Conservation (phyloP, 2,329 filamentous ascomycete genomes). For the Pleomassaria siparia region DNA sequence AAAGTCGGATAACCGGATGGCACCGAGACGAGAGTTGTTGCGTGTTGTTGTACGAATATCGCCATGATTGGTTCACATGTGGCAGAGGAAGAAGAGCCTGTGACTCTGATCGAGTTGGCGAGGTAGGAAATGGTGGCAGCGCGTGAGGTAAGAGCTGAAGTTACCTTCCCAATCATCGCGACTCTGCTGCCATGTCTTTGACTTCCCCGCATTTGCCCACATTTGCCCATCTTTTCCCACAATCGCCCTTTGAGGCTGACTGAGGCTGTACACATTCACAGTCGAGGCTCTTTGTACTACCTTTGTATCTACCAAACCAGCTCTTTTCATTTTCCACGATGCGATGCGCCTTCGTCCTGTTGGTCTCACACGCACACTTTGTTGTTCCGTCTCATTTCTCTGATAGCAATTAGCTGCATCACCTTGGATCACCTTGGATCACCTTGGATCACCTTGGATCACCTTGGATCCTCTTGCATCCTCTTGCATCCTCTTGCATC, state of each 20-base stretch:
- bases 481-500: conserved; percentile 2
- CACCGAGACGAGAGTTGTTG: too few relatives aligned
- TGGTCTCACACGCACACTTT: too few relatives aligned
- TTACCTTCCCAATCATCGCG: not conserved
- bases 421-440: too few relatives aligned
- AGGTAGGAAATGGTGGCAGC: not conserved
- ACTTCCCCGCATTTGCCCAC: not conserved
- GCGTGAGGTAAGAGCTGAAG: not conserved
- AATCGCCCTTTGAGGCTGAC: not conserved
- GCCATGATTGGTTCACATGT: too few relatives aligned
- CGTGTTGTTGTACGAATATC: too few relatives aligned
- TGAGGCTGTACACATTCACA: not conserved
- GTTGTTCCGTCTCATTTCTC: too few relatives aligned
- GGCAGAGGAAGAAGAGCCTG: too few relatives aligned
- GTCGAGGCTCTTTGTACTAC: not conserved
- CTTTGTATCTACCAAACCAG: too few relatives aligned
- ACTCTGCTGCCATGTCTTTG: not conserved
- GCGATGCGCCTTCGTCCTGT: too few relatives aligned
- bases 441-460: not conserved
- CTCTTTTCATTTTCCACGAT: too few relatives aligned
- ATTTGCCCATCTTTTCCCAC: not conserved
- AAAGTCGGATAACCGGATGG: too few relatives aligned
- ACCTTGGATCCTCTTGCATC: not conserved
- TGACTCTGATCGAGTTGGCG: not conserved
- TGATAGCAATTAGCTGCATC: too few relatives aligned